Percentiles rank a stretch among this genome's conserved stretches.
Evolutionary conservation across 1,139 yeast genomes (phyloP).

Genomic region (Saccharomycopsis crataegensis): DNA sequence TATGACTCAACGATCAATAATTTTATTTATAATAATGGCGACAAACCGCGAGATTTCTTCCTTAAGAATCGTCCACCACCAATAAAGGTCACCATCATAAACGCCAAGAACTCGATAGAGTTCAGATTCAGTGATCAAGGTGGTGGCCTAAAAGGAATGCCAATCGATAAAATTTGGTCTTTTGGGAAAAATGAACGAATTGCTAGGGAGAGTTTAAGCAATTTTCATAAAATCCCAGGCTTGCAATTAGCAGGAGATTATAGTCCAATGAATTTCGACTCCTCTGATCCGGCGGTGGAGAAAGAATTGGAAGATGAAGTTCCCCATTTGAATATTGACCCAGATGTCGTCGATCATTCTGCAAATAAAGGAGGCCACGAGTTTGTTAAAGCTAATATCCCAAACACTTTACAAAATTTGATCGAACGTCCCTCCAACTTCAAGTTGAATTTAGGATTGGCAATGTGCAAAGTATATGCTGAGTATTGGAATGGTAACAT

Average conservation of each 20-base stretch:
- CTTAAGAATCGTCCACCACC: constrained; percentile 48
- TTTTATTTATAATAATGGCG: constrained; percentile 28
- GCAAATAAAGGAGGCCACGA: background rate
- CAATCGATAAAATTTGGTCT: constrained; percentile 68
- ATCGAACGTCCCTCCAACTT: constrained; percentile 66
- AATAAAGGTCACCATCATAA: constrained; percentile 60
- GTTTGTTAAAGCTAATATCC: constrained; percentile 20
- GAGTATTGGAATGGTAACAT: constrained; percentile 95
- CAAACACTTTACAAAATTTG: constrained; percentile 39
- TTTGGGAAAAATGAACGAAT: constrained; percentile 62
- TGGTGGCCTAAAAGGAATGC: constrained; percentile 61
- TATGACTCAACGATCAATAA: constrained; percentile 66
- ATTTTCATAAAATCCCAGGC: constrained; percentile 66
- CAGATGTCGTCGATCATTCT: background rate
- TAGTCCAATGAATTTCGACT: constrained; percentile 13
- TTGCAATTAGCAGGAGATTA: constrained; percentile 29
- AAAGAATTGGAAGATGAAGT: constrained; percentile 20
- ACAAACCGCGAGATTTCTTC: constrained; percentile 27
- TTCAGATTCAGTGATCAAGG: constrained; percentile 85
- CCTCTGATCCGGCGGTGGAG: constrained; percentile 13
- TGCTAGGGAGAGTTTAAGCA: constrained; percentile 49
- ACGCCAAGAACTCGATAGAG: constrained; percentile 50
- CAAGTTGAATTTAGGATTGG: constrained; percentile 80
- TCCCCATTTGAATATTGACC: background rate
- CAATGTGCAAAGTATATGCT: constrained; percentile 85